Conservation (phyloP, 2,329 filamentous ascomycete species). For the Epichloe amarillans region DNA sequence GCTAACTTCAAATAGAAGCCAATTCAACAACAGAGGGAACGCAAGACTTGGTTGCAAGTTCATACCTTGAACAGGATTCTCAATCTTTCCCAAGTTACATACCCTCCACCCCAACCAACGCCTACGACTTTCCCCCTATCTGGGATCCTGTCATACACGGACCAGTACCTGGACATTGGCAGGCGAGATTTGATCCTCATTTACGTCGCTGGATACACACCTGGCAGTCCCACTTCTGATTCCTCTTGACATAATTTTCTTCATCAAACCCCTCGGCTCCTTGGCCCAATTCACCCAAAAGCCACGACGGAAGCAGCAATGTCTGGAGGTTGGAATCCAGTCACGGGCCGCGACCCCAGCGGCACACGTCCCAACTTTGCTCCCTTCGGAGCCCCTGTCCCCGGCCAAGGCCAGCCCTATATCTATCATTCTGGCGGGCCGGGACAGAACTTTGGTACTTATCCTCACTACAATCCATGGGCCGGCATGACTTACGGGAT, state of each 20-base stretch:
- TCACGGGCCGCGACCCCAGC: slow-evolving; percentile 24
- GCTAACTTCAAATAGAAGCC: slow-evolving; percentile 1
- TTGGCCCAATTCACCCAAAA: too few relatives aligned
- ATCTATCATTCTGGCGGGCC: slow-evolving; percentile 24
- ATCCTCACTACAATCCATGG: slow-evolving; percentile 11
- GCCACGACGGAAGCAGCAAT: slow-evolving; percentile 10
- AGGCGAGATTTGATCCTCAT: slow-evolving; percentile 18
- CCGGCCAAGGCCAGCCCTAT: slow-evolving; percentile 24
- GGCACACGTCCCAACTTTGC: slow-evolving; percentile 19
- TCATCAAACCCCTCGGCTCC: not conserved
- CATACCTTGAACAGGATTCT: not conserved
- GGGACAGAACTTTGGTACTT: slow-evolving; percentile 18
- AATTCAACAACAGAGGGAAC: not conserved
- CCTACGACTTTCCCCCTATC: slow-evolving; percentile 7
- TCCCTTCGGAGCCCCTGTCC: slow-evolving; percentile 20
- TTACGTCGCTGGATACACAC: slow-evolving; percentile 22
- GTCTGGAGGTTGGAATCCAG: slow-evolving; percentile 28
- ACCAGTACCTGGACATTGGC: slow-evolving; percentile 22
- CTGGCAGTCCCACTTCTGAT: slow-evolving; percentile 20
- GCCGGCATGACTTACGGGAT: slow-evolving; percentile 16
- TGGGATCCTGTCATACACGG: slow-evolving; percentile 20
- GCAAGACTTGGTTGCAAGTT: not conserved
- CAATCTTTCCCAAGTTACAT: not conserved
- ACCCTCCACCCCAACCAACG: not conserved
- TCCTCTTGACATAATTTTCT: too few relatives aligned